Evolutionary conservation across 2,329 filamentous ascomycete species (phyloP), one percentile per base, ranked within the genome.

Genomic region (Aspergillus spinulosporus): DNA sequence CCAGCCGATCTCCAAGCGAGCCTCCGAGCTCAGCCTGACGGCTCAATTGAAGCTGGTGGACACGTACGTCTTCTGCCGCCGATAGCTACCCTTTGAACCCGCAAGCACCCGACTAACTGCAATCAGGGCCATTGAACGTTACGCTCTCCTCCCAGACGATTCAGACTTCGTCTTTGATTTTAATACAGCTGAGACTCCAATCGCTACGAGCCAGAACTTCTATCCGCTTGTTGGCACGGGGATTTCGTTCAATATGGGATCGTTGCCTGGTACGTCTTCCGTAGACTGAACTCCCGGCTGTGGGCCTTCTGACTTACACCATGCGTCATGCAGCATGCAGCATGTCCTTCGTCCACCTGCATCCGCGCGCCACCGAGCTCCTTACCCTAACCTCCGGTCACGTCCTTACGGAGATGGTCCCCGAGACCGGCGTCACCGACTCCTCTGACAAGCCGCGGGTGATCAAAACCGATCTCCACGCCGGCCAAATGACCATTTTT

Each of bases 321-420:
- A 21, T 21, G 21, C 21, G 21, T 21, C 21, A 21, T 21, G 21
- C 21, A 21, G 21, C 55, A 31, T 67, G 65, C 54, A 62, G 64
- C 57, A 67, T 67, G 64, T 48, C 21, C 57, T 67, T 64, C 49
- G 52, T 67, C 11, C 65, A 67, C 31, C 61, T 67, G 1, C 65
- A 67, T 53, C 64, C 65, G 2, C 61, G 65, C 29, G 65, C 64
- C 8, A 67, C 62, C 1, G 65, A 66, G 52, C 59, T 67, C 40
- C 64, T 67, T 40, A 52, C 59, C 8, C 28, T 66, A 7, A 60
- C 49, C 0, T 62, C 61, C 2, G 65, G 65, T 2, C 61, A 45
- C 12, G 44, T 66, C 0, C 5, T 62, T 8, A 61, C 59, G 8
- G 55, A 64, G 42, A 67, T 66, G 65, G 58, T 66, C 0, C 63